These are phyloP conservation scores for Botrytis fragariae DNA, from an alignment of 2,329 filamentous ascomycete genomes.

Conservation along the genomic window DNA sequence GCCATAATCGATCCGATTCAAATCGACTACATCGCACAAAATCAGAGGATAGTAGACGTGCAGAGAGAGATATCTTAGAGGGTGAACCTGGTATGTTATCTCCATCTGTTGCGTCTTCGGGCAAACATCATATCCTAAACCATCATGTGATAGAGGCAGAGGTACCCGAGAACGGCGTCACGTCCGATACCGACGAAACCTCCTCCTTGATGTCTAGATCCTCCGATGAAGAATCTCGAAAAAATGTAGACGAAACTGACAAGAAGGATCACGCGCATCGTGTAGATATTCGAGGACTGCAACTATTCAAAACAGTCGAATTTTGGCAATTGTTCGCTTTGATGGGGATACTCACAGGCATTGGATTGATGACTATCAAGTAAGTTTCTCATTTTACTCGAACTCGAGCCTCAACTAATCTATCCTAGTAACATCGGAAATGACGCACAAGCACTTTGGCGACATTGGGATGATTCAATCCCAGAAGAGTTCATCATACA, in stretches of 20 bases:
- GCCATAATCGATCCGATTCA: conserved; percentile 39
- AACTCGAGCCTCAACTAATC: not conserved
- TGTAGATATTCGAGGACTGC: conserved; percentile 86
- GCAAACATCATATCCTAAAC: conserved; percentile 36
- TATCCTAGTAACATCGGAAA: conserved; percentile 83
- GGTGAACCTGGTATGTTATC: conserved; percentile 65
- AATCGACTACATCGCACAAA: conserved; percentile 45
- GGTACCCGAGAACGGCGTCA: conserved; percentile 32
- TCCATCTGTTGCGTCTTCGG: conserved; percentile 36
- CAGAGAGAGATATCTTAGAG: conserved; percentile 41
- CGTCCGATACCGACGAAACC: conserved; percentile 62
- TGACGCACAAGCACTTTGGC: conserved; percentile 82
- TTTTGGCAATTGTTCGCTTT: conserved; percentile 91
- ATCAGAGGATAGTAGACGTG: conserved; percentile 45
- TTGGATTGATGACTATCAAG: conserved; percentile 99
- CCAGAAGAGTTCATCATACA: conserved; percentile 72
- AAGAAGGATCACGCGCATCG: conserved; percentile 72
- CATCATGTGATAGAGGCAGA: conserved; percentile 34
- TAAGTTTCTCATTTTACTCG: conserved; percentile 48
- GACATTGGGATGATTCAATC: conserved; percentile 72
- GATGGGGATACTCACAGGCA: conserved; percentile 86
- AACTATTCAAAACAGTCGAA: conserved; percentile 66
- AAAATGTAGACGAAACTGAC: conserved; percentile 49
- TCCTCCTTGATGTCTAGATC: conserved; percentile 72
- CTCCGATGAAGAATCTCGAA: conserved; percentile 44